Base-by-base conservation (phyloP, 2,329 filamentous ascomycete genomes). In the Alternaria sp. region DNA sequence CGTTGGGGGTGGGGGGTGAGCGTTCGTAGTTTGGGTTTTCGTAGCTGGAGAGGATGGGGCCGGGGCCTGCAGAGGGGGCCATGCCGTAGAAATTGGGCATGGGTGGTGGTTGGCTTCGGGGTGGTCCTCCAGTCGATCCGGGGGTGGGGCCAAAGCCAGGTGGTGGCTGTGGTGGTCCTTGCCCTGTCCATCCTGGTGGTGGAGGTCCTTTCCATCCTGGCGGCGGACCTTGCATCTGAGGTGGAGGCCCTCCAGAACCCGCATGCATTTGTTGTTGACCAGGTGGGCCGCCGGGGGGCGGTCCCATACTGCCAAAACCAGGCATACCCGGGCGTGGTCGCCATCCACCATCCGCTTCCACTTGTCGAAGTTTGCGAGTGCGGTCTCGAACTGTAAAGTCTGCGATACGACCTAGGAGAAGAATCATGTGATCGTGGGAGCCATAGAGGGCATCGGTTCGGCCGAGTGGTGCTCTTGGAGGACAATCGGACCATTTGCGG, bases 351-450 rank as follows among this genome's bases (percentile, higher is more conserved):
- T 87, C 87, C 41, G 84, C 81, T 69, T 87, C 87, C 61, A 90
- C 85, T 8, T 87, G 87, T 72, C 87, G 90, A 53, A 92, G 82
- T 78, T 99, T 99, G 58, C 96, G 87, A 46, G 87, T 85, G 15
- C 94, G 84, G 77, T 98, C 96, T 67, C 88, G 89, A 1, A 90
- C 88, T 3, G 90, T 87, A 78, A 97, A 98, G 69, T 92, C 89
- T 58, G 91, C 88, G 14, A 97, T 84, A 3, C 96, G 89, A 9
- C 89, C 94, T 23, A 97, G 85, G 2, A 98, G 82, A 5, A 98
- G 85, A 47, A 96, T 87, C 5, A 97, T 82, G 77, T 97, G 93
- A 76, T 99, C 96, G 69, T 92, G 93, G 0, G 93, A 93, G 43
- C 94, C 96, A 73, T 95, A 96, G 23, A 95, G 87, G 10, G 93